Base-by-base conservation (phyloP, 306 rosid genomes). In the Ochetophila trinervis region DNA sequence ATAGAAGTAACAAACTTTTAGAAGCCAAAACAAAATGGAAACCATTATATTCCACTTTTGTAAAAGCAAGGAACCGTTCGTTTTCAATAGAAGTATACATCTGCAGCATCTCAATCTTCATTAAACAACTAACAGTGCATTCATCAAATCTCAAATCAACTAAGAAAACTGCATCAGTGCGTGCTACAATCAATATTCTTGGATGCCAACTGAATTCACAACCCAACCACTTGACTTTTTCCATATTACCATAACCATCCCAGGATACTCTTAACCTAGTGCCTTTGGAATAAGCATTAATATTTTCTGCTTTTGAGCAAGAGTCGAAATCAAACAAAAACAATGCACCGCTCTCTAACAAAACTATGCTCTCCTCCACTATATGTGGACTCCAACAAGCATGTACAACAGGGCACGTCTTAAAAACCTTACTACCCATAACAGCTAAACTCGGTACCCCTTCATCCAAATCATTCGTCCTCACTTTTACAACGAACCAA, bases 151-250 rank as follows among this genome's bases (percentile, higher is more conserved):
- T 79, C 34, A 85, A 77, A 73, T 89, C 94, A 69, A 89, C 85
- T 56, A 86, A 73, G 73, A 84, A 89, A 59, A 89, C 65, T 0
- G 82, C 87, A 68, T 86, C 86, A 6, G 84, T 80, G n/a, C 79
- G 66, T 0, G 87, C 86, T 59, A 86, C 78, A 16, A 89, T 74
- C 66, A 89, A 71, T 71, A 83, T 60, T 74, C 87, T 77, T 0
- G 84, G 87, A 69, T 84, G 80, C 91, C 91, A 89, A 78, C 91
- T 83, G 61, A 89, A 86, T 30, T 86, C 94, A 79, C 87, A 86
- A 62, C 86, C 71, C 66, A 86, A 30, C 96, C 96, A 86, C 52
- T 48, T 80, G 36, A 11, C 58, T 20, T 68, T 65, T 36, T 69
- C 60, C 5, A 58, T 71, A 68, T 35, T 45, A 55, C 20, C 65